phyloP scores from a whole-genome alignment of 2,329 filamentous ascomycete species.

The Macrophomina phaseolina region DNA sequence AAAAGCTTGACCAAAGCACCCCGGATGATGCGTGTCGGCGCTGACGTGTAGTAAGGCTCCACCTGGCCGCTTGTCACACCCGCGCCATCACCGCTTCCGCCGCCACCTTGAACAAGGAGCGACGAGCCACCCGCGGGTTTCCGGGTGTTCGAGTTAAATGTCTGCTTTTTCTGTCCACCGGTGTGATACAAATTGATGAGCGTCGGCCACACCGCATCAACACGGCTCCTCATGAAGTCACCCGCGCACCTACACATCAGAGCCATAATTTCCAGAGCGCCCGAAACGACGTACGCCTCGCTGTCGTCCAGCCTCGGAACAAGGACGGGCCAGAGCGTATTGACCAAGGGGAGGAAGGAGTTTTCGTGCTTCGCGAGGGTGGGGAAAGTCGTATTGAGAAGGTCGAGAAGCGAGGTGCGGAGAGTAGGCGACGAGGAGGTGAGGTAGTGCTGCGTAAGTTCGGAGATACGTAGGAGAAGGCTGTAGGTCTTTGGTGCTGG shows the following conservation, averaged over 20 bases:
- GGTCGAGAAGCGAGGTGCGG: slow-evolving; percentile 75
- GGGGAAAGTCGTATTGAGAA: slow-evolving; percentile 74
- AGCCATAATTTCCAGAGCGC: slow-evolving; percentile 71
- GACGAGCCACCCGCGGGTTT: neutral
- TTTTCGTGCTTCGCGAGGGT: slow-evolving; percentile 78
- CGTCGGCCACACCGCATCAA: slow-evolving; percentile 74
- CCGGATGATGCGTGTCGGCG: slow-evolving; percentile 69
- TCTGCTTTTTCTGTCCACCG: neutral
- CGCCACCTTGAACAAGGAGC: neutral
- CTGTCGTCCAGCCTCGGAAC: slow-evolving; percentile 69
- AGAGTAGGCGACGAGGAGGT: slow-evolving; percentile 82
- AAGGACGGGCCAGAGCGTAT: slow-evolving; percentile 88
- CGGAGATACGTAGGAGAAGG: slow-evolving; percentile 81
- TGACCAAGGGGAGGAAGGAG: slow-evolving; percentile 84
- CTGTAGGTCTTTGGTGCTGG: slow-evolving; percentile 76
- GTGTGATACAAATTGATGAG: slow-evolving; percentile 45
- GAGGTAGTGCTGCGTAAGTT: slow-evolving; percentile 87
- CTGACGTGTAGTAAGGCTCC: slow-evolving; percentile 52
- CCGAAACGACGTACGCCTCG: slow-evolving; percentile 71
- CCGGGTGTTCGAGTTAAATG: neutral
- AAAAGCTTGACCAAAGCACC: slow-evolving; percentile 66
- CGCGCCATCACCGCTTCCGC: neutral
- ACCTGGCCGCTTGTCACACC: neutral
- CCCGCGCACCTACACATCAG: slow-evolving; percentile 75
- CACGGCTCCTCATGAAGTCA: slow-evolving; percentile 77